Evolutionary conservation across 2,329 filamentous ascomycete genomes (phyloP), one percentile per base, ranked within the genome.

Genomic region (Cordyceps cicadae): DNA sequence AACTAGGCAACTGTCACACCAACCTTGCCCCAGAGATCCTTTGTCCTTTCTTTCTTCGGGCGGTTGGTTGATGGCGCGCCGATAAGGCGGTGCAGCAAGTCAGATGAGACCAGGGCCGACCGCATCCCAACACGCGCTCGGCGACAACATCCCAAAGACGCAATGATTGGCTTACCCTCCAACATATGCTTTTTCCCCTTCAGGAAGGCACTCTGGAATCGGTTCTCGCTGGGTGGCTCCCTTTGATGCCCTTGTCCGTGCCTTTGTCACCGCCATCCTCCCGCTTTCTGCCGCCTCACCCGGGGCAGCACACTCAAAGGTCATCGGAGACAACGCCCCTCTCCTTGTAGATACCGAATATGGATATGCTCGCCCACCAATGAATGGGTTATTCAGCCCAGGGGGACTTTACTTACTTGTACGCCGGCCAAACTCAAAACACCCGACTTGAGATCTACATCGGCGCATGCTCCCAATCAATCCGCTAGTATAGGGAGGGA

Each of bases 131-230:
- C 29, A 19, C 39, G 37, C 41, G 21, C 41, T 37, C 58, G 58
- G 51, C 32, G 51, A 54, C 51, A 43, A 43, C 17, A 32, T 43
- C 51, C 58, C 19, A 50, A 60, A 39, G 43, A 43, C 45, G 43
- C 58, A 60, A 60, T 50, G 51, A 55, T 60, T 60, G 45, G 45
- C 34, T 7, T 43, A 8, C 5, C 43, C 15, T 43, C 34, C 43
- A 60, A 50, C 34, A 50, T 43, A 1, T 32, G 9, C 14, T 60
- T 24, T 59, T 48, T 0, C 58, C 34, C 12, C 19, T 49, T 60
- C 34, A 37, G 58, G 51, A 60, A 60, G 58, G 58, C 51, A 19
- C 34, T 24, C 54, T 34, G 51, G 58, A 29, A 54, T 21, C 43
- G 29, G 21, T 43, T 54, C 17, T 41, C 51, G 50, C 43, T 54